Evolutionary conservation across 176 grass and related monocot species (phyloP).

Genomic region (Zoysia japonica): DNA sequence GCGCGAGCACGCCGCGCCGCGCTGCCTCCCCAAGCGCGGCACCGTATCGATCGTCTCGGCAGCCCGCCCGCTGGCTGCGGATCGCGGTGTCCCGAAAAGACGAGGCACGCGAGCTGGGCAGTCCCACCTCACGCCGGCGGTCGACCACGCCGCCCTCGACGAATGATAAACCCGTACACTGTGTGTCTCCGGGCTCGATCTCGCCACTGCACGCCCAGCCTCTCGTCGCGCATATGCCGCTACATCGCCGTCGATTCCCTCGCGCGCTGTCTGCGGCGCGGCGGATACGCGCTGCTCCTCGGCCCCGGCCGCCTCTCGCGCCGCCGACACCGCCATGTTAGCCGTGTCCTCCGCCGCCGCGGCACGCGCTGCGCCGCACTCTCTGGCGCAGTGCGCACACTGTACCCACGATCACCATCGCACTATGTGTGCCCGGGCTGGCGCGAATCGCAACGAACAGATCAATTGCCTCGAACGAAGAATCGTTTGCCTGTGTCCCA

Average conservation of each 20-base stretch:
- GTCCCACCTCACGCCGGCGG: not conserved
- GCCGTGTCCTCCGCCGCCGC: not conserved
- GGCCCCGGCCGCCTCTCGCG: not conserved
- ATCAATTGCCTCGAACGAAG: not conserved
- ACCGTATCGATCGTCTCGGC: not conserved
- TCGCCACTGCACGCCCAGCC: conserved; percentile 11
- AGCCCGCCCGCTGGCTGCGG: not conserved
- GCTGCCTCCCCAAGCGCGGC: conserved; percentile 31
- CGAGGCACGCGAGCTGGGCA: not conserved
- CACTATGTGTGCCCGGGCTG: not conserved
- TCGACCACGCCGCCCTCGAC: not conserved
- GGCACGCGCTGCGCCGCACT: not conserved
- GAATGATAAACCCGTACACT: not conserved
- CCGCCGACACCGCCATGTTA: conserved; percentile 38
- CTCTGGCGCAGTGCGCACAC: not conserved
- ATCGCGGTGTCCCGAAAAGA: conserved; percentile 30
- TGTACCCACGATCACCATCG: not conserved
- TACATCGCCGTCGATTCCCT: not conserved
- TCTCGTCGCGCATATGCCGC: not conserved
- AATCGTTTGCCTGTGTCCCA: not conserved
- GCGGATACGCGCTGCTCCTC: conserved; percentile 1
- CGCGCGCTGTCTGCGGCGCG: not conserved
- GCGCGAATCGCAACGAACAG: not conserved
- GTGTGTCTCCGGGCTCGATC: too few species aligned
- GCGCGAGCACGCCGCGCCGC: conserved; percentile 7